These are phyloP conservation scores for Eutreptiella sp. DNA, from an alignment of 208 protist genomes.

Conservation along the genomic window DNA sequence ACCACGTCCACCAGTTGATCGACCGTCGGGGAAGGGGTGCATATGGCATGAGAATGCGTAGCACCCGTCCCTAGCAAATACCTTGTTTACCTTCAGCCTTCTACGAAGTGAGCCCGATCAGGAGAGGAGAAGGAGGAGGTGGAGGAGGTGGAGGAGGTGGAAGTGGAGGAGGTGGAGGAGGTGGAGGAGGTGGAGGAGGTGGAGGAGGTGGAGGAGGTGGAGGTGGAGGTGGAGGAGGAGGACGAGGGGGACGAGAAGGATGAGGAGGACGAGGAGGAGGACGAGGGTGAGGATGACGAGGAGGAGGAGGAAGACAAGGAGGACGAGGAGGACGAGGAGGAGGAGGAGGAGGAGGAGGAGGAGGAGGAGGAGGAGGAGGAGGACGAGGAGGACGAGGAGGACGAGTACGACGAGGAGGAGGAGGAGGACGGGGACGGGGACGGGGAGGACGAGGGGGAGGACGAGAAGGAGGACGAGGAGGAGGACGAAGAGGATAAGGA, in stretches of 20 bases:
- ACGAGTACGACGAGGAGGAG: conserved; percentile 2
- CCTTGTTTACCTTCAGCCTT: no score
- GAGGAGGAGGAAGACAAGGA: not conserved
- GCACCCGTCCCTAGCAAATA: no score
- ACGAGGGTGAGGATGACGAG: no score
- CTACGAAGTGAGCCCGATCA: no score
- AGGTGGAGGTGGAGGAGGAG: conserved; percentile 4
- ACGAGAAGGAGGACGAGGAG: no score
- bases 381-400: not conserved
- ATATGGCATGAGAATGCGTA: not conserved
- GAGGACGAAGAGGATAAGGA: no score
- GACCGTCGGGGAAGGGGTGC: no score
- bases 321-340: conserved; percentile 13
- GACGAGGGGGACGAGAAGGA: no score
- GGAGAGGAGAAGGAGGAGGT: not conserved
- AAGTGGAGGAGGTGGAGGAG: not conserved
- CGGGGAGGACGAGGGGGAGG: not conserved
- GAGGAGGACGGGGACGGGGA: no score
- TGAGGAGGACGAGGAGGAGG: no score
- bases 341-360: conserved; percentile 6
- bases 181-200: conserved; percentile 10
- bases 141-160: not conserved
- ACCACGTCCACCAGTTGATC: no score
- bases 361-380: conserved; percentile 3
- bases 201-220: conserved; percentile 9